phyloP scores from a whole-genome alignment of 78 protist genomes.

The Parvularia atlantis region DNA sequence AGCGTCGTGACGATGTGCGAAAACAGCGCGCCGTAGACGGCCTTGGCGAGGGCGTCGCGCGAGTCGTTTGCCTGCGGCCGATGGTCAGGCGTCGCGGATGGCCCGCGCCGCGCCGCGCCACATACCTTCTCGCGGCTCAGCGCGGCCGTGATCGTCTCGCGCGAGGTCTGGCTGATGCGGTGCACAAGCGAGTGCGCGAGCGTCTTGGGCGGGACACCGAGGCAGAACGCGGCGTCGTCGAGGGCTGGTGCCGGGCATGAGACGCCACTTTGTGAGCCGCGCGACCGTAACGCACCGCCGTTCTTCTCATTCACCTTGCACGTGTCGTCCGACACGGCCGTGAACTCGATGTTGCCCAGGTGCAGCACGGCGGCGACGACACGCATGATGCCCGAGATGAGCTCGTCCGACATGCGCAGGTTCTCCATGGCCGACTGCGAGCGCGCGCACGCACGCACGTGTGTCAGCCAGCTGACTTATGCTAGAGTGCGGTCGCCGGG shows the following conservation, averaged over 20 bases:
- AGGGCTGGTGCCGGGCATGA: background rate
- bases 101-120: too few relatives aligned
- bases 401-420: too few relatives aligned
- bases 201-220: slow-evolving; percentile 2
- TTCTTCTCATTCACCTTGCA: background rate
- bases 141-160: background rate
- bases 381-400: background rate
- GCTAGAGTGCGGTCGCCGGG: background rate
- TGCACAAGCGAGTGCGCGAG: background rate
- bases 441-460: too few relatives aligned
- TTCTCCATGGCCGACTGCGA: too few relatives aligned
- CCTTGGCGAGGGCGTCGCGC: slow-evolving; percentile 72
- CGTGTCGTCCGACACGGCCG: background rate
- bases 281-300: background rate
- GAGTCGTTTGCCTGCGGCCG: background rate
- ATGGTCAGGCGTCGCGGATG: too few relatives aligned
- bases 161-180: background rate
- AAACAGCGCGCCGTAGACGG: slow-evolving; percentile 58
- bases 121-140: too few relatives aligned
- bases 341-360: slow-evolving; percentile 53
- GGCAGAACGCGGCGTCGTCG: background rate
- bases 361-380: slow-evolving; percentile 45
- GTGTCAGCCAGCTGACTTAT: background rate
- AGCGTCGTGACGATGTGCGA: slow-evolving; percentile 41
- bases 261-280: background rate